Percentiles rank a stretch among this genome's conserved stretches.
Evolutionary conservation across 2,329 filamentous ascomycete genomes (phyloP).

Genomic region (Fusarium citri): DNA sequence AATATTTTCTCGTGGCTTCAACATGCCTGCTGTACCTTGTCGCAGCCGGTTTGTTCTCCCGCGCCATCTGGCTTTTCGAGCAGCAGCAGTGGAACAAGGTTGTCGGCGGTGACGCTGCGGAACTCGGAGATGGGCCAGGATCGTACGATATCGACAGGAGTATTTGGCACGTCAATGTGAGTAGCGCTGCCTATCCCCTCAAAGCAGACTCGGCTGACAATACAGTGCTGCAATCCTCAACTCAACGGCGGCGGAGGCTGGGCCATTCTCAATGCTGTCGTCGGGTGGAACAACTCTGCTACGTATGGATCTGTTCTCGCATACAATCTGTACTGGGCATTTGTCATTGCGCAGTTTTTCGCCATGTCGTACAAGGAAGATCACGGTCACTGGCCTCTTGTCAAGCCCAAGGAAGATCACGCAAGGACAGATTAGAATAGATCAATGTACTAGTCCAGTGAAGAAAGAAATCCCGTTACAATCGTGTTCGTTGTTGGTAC

Average conservation of each 20-base stretch:
- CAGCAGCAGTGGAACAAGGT: slow-evolving; percentile 75
- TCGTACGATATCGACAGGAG: slow-evolving; percentile 82
- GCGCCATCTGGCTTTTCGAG: slow-evolving; percentile 80
- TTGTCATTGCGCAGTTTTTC: slow-evolving; percentile 76
- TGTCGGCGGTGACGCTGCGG: slow-evolving; percentile 68
- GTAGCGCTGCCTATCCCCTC: slow-evolving; percentile 54
- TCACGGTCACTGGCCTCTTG: slow-evolving; percentile 62
- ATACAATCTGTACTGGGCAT: slow-evolving; percentile 89
- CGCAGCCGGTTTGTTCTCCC: slow-evolving; percentile 83
- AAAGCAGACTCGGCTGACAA: background rate
- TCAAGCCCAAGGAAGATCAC: slow-evolving; percentile 49
- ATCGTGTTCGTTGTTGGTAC: slow-evolving; percentile 28
- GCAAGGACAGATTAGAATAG: slow-evolving; percentile 14
- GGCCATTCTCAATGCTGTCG: slow-evolving; percentile 87
- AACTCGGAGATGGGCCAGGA: slow-evolving; percentile 71
- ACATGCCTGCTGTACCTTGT: slow-evolving; percentile 89
- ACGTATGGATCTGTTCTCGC: slow-evolving; percentile 88
- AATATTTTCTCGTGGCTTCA: slow-evolving; percentile 83
- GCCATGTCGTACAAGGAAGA: slow-evolving; percentile 74
- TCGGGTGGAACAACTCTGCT: slow-evolving; percentile 90
- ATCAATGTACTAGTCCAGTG: background rate
- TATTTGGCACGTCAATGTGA: slow-evolving; percentile 85
- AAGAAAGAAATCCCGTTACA: slow-evolving; percentile 26
- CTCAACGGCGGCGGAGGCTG: slow-evolving; percentile 81
- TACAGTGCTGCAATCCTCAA: slow-evolving; percentile 79